These are phyloP conservation scores for Psophocarpus tetragonolobus DNA, from an alignment of 306 rosid genomes.

Conservation along the genomic window DNA sequence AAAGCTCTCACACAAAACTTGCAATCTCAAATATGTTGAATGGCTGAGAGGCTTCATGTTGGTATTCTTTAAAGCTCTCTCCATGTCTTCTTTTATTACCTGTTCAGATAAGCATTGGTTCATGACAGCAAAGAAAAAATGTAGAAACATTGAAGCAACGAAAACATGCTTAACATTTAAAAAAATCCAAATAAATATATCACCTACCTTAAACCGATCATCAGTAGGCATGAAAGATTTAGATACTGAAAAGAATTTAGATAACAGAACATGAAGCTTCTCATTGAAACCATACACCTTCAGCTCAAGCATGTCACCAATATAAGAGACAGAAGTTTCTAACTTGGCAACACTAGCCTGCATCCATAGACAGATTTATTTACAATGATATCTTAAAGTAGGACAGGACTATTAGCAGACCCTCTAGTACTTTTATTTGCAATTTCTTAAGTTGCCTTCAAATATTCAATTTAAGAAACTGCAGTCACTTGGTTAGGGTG, in stretches of 20 bases:
- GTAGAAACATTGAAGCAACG: background rate
- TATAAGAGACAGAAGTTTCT: conserved; percentile 81
- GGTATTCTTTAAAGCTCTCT: conserved; percentile 73
- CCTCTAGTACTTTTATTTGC: background rate
- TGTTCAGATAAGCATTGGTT: conserved; percentile 38
- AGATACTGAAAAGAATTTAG: conserved; percentile 61
- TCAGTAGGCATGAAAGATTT: conserved; percentile 71
- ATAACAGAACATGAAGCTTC: conserved; percentile 77
- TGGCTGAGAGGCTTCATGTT: conserved; percentile 95
- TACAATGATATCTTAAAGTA: conserved; percentile 21
- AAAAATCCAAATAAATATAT: conserved; percentile 15
- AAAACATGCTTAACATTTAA: background rate
- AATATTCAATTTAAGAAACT: background rate
- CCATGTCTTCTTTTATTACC: conserved; percentile 86
- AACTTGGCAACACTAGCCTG: conserved; percentile 95
- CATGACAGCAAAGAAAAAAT: conserved; percentile 34
- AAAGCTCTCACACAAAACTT: conserved; percentile 71
- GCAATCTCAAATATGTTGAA: conserved; percentile 78
- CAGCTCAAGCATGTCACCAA: conserved; percentile 81
- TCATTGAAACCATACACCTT: conserved; percentile 90
- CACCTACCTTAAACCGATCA: conserved; percentile 72
- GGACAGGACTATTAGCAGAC: background rate
- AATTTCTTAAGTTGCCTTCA: conserved; percentile 13
- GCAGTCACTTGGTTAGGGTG: background rate
- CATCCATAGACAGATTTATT: conserved; percentile 20